Evolutionary conservation across 2,329 filamentous ascomycete genomes (phyloP).

Genomic region (Cercospora citrullina): DNA sequence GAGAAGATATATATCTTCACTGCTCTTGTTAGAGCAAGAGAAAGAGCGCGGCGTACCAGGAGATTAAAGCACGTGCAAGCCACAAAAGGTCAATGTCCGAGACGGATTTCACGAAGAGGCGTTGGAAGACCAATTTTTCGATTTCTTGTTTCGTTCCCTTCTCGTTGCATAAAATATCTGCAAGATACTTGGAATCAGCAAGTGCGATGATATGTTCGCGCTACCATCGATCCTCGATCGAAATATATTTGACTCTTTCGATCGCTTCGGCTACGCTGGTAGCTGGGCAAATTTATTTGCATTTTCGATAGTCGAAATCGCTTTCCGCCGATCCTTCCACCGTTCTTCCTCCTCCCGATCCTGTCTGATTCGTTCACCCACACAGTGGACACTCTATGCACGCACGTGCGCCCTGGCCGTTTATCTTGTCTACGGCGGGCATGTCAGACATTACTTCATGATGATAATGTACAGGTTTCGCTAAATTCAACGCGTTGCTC

Average conservation of each 20-base stretch:
- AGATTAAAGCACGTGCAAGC: background rate
- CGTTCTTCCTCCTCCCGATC: background rate
- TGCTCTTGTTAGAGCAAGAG: background rate
- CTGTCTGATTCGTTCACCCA: background rate
- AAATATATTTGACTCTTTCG: background rate
- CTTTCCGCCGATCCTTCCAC: background rate
- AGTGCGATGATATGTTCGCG: background rate
- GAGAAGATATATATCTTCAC: background rate
- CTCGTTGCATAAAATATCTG: background rate
- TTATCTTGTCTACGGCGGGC: background rate
- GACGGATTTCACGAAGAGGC: background rate
- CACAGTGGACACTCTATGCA: background rate
- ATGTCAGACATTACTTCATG: background rate
- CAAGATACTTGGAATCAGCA: background rate
- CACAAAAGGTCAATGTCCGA: background rate
- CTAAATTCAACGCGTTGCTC: background rate
- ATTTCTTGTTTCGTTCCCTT: background rate
- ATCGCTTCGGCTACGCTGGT: background rate
- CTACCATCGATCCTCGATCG: background rate
- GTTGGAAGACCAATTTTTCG: background rate
- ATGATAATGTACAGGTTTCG: background rate
- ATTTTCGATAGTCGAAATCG: background rate
- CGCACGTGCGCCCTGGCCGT: background rate
- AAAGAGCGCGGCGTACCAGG: background rate
- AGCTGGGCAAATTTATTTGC: background rate